A percentile compares a stretch with the other conserved stretches of the same genome.
These are phyloP conservation scores for Aspergillus tubingensis DNA, from an alignment of 2,329 filamentous ascomycete genomes.

Conservation along the genomic window DNA sequence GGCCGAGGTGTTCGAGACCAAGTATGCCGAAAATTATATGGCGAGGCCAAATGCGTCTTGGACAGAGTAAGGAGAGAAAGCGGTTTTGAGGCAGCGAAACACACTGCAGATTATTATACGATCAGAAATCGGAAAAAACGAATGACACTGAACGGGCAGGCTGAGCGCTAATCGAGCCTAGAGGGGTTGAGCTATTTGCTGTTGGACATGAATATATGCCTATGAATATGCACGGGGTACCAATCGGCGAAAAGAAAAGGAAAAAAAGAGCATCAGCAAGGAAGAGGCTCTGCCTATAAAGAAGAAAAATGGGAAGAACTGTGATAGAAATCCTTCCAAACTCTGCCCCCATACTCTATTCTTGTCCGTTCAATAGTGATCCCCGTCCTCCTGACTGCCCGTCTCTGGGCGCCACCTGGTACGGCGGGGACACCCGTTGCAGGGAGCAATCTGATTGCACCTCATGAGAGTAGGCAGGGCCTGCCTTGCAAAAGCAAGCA, in stretches of 20 bases:
- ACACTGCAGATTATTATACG: background rate
- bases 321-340: background rate
- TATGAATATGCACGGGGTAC: background rate
- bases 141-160: background rate
- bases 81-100: background rate
- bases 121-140: background rate
- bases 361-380: background rate
- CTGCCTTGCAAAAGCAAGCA: background rate
- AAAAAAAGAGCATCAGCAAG: background rate
- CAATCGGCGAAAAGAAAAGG: background rate
- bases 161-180: background rate
- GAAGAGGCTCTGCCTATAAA: background rate
- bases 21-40: background rate
- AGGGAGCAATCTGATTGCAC: background rate
- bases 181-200: conserved; percentile 11
- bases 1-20: background rate
- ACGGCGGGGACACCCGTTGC: conserved; percentile 1
- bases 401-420: background rate
- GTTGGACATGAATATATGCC: background rate
- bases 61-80: background rate
- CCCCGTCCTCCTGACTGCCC: background rate
- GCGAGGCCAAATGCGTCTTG: background rate
- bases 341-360: background rate
- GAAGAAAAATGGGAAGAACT: background rate
- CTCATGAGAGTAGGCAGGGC: background rate